These are phyloP conservation scores for Flaveria robusta DNA, from an alignment of 129 eudicot genomes.

Conservation along the genomic window DNA sequence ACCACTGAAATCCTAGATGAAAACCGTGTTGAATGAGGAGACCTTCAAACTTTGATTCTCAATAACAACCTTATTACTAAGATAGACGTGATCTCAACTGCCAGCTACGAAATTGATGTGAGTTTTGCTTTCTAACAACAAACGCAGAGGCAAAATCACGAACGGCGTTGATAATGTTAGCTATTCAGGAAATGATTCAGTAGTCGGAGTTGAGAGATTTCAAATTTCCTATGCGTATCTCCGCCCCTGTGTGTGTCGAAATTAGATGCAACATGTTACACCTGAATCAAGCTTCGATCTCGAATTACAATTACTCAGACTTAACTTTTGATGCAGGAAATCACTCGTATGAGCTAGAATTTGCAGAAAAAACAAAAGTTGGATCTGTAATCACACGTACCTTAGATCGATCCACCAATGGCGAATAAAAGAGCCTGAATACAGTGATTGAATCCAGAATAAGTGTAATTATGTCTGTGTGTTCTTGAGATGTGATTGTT, in stretches of 20 bases:
- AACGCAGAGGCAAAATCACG: too few species aligned
- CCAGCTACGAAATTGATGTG: too few species aligned
- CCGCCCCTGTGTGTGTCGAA: neutral
- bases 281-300: neutral
- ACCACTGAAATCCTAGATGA: too few species aligned
- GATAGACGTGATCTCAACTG: too few species aligned
- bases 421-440: neutral
- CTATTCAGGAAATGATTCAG: too few species aligned
- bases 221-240: too few species aligned
- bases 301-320: neutral
- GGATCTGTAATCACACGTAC: slow-evolving; percentile 32
- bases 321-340: neutral
- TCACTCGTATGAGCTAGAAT: slow-evolving; percentile 11
- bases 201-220: too few species aligned
- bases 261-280: neutral
- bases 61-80: too few species aligned
- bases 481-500: slow-evolving; percentile 11
- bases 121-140: too few species aligned
- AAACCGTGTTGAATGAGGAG: too few species aligned
- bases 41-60: too few species aligned
- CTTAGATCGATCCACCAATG: slow-evolving; percentile 31
- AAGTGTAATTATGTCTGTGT: neutral
- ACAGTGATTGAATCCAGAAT: neutral
- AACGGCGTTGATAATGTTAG: too few species aligned
- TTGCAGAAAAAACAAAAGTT: neutral